Evolutionary conservation across 768 basidiomycete species (phyloP).

Genomic region (Scleroderma citrinum): DNA sequence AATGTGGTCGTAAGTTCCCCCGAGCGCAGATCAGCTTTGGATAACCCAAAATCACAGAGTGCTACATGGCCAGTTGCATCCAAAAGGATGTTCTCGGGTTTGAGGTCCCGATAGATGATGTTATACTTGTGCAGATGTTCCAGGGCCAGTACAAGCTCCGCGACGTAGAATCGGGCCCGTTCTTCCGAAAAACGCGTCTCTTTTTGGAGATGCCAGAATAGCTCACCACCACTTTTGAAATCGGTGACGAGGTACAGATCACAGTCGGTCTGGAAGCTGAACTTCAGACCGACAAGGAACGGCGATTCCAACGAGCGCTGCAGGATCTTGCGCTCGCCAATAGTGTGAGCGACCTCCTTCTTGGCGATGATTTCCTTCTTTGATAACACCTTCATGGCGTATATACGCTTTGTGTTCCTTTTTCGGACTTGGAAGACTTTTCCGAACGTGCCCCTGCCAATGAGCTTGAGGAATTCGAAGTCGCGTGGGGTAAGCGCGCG

Average conservation of each 20-base stretch:
- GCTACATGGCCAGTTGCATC: slow-evolving; percentile 99
- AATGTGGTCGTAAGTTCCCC: slow-evolving; percentile 99
- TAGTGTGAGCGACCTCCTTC: slow-evolving; percentile 99
- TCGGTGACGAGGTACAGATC: slow-evolving; percentile 97
- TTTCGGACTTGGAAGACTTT: slow-evolving; percentile 99
- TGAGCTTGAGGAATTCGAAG: slow-evolving; percentile 98
- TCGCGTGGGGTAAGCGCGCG: slow-evolving; percentile 87
- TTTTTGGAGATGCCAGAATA: slow-evolving; percentile 97
- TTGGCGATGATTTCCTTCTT: slow-evolving; percentile 99
- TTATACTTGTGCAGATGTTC: slow-evolving; percentile 98
- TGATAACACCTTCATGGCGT: slow-evolving; percentile 98
- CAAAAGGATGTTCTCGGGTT: slow-evolving; percentile 97
- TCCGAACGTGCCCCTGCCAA: slow-evolving; percentile 96
- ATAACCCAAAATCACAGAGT: slow-evolving; percentile 96
- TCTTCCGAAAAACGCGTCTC: slow-evolving; percentile 94
- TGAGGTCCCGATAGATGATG: slow-evolving; percentile 93
- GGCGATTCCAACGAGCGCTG: slow-evolving; percentile 90
- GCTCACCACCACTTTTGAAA: slow-evolving; percentile 96
- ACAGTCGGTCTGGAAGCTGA: slow-evolving; percentile 93
- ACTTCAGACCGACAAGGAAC: slow-evolving; percentile 97
- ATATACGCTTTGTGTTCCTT: slow-evolving; percentile 95
- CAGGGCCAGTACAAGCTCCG: slow-evolving; percentile 89
- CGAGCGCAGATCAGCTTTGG: slow-evolving; percentile 88
- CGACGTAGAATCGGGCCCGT: slow-evolving; percentile 92
- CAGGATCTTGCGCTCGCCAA: slow-evolving; percentile 98